A percentile compares a stretch with the other conserved stretches of the same genome.
These are phyloP conservation scores for Hypoxylon sp. DNA, from an alignment of 2,329 filamentous ascomycete genomes.

Conservation along the genomic window DNA sequence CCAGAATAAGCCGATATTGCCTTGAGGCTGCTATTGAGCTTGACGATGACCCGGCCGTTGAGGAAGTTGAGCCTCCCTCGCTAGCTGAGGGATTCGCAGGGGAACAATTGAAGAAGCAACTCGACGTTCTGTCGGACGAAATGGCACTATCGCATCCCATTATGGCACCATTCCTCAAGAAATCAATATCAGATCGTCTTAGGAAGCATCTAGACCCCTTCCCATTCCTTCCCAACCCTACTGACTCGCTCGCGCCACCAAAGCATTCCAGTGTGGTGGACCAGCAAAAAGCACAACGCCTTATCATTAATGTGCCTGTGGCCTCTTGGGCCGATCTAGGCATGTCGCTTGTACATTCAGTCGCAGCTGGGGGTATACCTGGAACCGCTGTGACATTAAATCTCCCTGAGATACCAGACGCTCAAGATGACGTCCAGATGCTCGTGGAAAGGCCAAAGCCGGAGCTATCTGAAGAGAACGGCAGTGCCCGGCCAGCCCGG, in stretches of 20 bases:
- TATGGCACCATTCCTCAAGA: conserved; percentile 69
- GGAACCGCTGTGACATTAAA: conserved; percentile 55
- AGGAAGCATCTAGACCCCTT: conserved; percentile 71
- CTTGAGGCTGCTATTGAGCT: conserved; percentile 75
- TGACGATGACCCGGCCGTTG: conserved; percentile 74
- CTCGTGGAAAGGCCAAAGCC: conserved; percentile 46
- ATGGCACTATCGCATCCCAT: conserved; percentile 71
- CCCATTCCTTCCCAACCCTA: conserved; percentile 71
- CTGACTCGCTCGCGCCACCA: conserved; percentile 48
- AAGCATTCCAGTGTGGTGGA: conserved; percentile 38
- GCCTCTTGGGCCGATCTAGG: conserved; percentile 61
- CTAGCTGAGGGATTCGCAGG: conserved; percentile 74
- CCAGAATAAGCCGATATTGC: conserved; percentile 71
- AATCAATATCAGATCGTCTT: conserved; percentile 64
- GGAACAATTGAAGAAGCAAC: conserved; percentile 69
- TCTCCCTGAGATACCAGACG: conserved; percentile 54
- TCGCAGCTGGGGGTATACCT: conserved; percentile 53
- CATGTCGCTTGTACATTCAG: conserved; percentile 56
- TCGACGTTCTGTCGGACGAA: conserved; percentile 67
- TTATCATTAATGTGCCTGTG: conserved; percentile 51
- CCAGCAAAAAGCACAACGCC: conserved; percentile 32
- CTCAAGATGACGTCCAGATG: conserved; percentile 46
- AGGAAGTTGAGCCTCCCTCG: conserved; percentile 72
- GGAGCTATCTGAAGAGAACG: conserved; percentile 26
- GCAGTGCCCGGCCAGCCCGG: conserved; percentile 5